A percentile compares a stretch with the other conserved stretches of the same genome.
Evolutionary conservation across 805 yeast genomes (phyloP).

Genomic region (Candida maltosa): DNA sequence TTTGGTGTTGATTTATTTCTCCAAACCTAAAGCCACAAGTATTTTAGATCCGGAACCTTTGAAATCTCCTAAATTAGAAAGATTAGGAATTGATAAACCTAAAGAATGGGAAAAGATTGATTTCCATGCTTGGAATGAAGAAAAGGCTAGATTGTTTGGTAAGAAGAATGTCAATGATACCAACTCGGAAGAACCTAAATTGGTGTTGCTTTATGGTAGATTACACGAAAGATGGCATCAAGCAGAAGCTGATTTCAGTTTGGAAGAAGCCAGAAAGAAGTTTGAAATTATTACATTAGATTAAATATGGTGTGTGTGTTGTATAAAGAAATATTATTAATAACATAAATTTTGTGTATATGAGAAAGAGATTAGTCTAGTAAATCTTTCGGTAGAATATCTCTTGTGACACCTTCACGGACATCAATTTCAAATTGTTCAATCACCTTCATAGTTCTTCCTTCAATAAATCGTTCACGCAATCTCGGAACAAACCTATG

Average conservation of each 20-base stretch:
- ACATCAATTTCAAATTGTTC: no score
- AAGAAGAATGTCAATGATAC: constrained; percentile 30
- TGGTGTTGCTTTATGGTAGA: constrained; percentile 37
- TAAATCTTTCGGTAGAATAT: no score
- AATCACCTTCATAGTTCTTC: constrained; percentile 33
- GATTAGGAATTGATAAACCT: constrained; percentile 19
- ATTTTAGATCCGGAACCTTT: constrained; percentile 23
- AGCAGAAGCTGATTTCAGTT: constrained; percentile 19
- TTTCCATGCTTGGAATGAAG: constrained; percentile 32
- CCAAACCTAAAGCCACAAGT: constrained; percentile 17
- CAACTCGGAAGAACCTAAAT: constrained; percentile 33
- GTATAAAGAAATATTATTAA: background rate
- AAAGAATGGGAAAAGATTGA: constrained; percentile 26
- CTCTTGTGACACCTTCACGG: no score
- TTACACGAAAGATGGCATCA: constrained; percentile 45
- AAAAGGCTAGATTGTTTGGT: constrained; percentile 45
- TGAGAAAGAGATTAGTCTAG: no score
- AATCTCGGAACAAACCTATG: constrained; percentile 23
- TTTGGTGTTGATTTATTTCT: constrained; percentile 24
- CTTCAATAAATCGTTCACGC: constrained; percentile 39
- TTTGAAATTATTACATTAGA: constrained; percentile 18
- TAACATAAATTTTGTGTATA: no score
- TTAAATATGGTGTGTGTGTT: no score
- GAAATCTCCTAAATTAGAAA: constrained; percentile 19
- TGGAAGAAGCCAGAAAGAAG: constrained; percentile 23